These are phyloP conservation scores for Phytophthora quininea DNA, from an alignment of 352 stramenopile genomes.

Conservation along the genomic window DNA sequence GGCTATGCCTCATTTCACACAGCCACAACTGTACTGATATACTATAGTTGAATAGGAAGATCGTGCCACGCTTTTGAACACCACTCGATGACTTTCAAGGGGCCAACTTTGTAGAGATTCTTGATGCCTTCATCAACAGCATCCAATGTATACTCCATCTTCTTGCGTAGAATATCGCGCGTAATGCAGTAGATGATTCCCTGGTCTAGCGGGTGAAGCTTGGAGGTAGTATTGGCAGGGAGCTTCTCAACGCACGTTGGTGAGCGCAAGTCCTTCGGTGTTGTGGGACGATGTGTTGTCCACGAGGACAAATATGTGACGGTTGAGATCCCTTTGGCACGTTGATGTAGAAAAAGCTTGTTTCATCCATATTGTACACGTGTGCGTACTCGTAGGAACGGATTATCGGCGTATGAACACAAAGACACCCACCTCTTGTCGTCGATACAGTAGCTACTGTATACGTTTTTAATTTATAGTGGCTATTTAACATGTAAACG, in stretches of 20 bases:
- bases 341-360: no score
- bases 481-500: no score
- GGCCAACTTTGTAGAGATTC: neutral
- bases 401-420: no score
- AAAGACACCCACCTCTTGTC: no score
- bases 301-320: neutral
- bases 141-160: neutral
- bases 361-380: no score
- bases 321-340: no score
- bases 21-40: no score
- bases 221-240: neutral
- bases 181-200: conserved; percentile 1
- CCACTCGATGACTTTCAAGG: neutral
- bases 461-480: no score
- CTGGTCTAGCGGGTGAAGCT: conserved; percentile 1
- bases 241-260: neutral
- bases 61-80: neutral
- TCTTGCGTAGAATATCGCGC: neutral
- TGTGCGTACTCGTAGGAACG: no score
- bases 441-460: no score
- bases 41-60: neutral
- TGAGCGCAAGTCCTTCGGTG: neutral
- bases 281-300: neutral
- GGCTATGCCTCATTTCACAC: no score
- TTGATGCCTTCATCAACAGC: neutral